A percentile compares a stretch with the other conserved stretches of the same genome.
These are phyloP conservation scores for Allantophomopsis cytisporea DNA, from an alignment of 2,329 filamentous ascomycete species.

Conservation along the genomic window DNA sequence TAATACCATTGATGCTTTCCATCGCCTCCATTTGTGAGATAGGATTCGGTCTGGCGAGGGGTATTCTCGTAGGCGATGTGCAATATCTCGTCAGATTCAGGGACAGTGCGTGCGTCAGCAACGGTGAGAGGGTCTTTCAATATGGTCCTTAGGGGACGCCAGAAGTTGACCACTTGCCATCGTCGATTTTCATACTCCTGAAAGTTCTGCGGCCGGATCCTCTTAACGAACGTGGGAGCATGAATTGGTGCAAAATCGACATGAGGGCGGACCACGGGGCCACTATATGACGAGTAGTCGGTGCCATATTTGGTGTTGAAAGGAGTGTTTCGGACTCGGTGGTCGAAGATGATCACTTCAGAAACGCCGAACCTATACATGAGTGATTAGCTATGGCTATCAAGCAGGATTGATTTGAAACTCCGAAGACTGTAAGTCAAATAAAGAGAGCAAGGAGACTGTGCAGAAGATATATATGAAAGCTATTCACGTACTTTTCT, in stretches of 20 bases:
- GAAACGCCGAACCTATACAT: slow-evolving; percentile 37
- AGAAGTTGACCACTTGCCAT: slow-evolving; percentile 40
- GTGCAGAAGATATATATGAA: too few species aligned
- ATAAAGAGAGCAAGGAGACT: too few species aligned
- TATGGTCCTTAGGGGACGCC: slow-evolving; percentile 35
- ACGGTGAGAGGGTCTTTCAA: slow-evolving; percentile 38
- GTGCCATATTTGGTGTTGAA: too few species aligned
- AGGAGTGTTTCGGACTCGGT: slow-evolving; percentile 33
- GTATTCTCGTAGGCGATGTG: slow-evolving; percentile 35
- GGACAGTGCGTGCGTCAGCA: slow-evolving; percentile 33
- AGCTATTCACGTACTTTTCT: slow-evolving; percentile 11
- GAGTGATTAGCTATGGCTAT: not conserved
- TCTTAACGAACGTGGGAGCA: slow-evolving; percentile 24
- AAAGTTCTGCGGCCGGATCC: slow-evolving; percentile 29
- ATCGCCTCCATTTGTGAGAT: slow-evolving; percentile 25
- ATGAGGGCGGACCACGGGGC: slow-evolving; percentile 36
- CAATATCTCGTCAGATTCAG: slow-evolving; percentile 35
- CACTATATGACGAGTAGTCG: too few species aligned
- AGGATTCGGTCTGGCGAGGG: slow-evolving; percentile 34
- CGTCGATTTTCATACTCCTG: slow-evolving; percentile 27
- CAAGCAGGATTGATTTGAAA: not conserved
- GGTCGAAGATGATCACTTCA: slow-evolving; percentile 46
- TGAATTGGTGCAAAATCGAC: slow-evolving; percentile 47
- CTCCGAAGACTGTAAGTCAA: too few species aligned
- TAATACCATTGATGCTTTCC: slow-evolving; percentile 40